Evolutionary conservation across 768 basidiomycete genomes (phyloP).

Genomic region (Podaxis sp.): DNA sequence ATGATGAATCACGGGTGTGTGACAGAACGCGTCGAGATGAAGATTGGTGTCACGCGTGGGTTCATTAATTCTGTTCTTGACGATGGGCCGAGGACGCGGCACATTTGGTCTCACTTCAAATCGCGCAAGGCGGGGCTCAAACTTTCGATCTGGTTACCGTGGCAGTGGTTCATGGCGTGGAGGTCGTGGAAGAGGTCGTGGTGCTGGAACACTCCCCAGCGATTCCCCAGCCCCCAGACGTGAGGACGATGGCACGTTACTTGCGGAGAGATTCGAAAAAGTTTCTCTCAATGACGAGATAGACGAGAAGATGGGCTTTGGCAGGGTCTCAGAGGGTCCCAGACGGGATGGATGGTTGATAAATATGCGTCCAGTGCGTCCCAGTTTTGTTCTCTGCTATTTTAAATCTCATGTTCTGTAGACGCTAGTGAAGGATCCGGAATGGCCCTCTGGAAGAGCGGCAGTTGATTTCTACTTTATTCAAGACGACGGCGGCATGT

Average conservation of each 20-base stretch:
- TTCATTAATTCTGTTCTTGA: not conserved
- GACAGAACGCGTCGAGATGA: not conserved
- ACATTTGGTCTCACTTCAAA: constrained; percentile 57
- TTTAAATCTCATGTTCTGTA: constrained; percentile 28
- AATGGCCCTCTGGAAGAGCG: constrained; percentile 80
- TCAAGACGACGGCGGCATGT: constrained; percentile 94
- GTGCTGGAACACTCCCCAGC: constrained; percentile 34
- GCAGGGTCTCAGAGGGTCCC: constrained; percentile 74
- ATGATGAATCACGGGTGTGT: not conserved
- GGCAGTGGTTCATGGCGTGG: constrained; percentile 52
- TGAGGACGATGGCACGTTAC: constrained; percentile 88
- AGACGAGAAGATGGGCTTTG: constrained; percentile 92
- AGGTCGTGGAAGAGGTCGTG: constrained; percentile 55
- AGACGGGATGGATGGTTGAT: constrained; percentile 90
- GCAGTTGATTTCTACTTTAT: constrained; percentile 98
- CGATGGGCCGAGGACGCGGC: constrained; percentile 55
- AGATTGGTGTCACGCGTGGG: not conserved
- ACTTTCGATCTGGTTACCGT: constrained; percentile 43
- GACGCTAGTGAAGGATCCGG: constrained; percentile 86
- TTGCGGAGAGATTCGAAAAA: constrained; percentile 85
- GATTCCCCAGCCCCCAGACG: constrained; percentile 57
- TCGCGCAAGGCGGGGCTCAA: constrained; percentile 42
- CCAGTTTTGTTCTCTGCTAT: not conserved
- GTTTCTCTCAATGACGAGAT: constrained; percentile 78
- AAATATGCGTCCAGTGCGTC: constrained; percentile 95